Conservation (phyloP, 345 rosid species). For the Abelmoschus esculentus region DNA sequence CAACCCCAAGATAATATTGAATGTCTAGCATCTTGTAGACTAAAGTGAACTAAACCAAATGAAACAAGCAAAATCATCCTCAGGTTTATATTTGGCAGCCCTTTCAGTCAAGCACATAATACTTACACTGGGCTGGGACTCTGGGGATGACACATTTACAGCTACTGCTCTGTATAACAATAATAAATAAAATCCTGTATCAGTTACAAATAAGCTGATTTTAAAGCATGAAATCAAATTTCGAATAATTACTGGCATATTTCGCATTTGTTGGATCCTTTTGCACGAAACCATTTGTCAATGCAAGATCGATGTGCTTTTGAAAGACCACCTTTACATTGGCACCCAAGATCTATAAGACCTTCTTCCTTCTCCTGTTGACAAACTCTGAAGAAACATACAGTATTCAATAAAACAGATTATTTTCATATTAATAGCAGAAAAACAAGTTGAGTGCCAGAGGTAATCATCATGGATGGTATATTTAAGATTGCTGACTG, state of each 20-base stretch:
- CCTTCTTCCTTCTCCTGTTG: constrained; percentile 81
- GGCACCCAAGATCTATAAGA: constrained; percentile 78
- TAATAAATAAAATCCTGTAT: constrained; percentile 2
- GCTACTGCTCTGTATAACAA: constrained; percentile 54
- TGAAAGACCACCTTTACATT: constrained; percentile 76
- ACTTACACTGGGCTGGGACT: constrained; percentile 61
- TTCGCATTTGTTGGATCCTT: constrained; percentile 81
- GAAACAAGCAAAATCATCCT: too few relatives aligned
- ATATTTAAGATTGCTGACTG: background rate
- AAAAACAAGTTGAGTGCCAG: background rate
- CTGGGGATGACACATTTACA: constrained; percentile 64
- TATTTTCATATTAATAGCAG: background rate
- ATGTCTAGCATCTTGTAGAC: background rate
- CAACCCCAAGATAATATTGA: constrained; percentile 2
- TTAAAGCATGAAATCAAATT: background rate
- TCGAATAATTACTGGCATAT: constrained; percentile 65
- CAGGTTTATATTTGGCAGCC: too few relatives aligned
- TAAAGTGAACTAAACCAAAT: too few relatives aligned
- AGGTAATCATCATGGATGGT: background rate
- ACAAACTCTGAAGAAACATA: constrained; percentile 50
- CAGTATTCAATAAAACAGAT: background rate
- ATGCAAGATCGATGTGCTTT: constrained; percentile 76
- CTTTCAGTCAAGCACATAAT: constrained; percentile 11
- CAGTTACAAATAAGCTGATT: background rate
- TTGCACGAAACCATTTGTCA: constrained; percentile 75